Conservation (phyloP, 805 yeast genomes). For the Ogataea philodendri region DNA sequence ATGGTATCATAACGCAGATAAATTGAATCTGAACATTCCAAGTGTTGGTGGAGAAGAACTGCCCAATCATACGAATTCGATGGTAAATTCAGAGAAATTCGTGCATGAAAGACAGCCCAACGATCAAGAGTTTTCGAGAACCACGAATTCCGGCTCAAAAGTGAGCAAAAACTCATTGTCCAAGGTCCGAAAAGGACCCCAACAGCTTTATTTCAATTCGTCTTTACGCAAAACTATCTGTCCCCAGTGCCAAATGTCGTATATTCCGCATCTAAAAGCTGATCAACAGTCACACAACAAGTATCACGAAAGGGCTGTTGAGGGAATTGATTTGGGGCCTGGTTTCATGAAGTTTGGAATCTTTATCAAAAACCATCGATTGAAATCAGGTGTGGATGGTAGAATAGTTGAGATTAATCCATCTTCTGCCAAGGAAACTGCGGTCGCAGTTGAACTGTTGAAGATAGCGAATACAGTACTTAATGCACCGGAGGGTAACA, state of each 20-base stretch:
- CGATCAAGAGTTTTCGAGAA: too few species aligned
- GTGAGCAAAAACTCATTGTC: too few species aligned
- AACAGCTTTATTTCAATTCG: conserved; percentile 24
- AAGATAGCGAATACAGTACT: conserved; percentile 57
- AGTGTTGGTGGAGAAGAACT: too few species aligned
- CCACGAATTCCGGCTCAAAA: too few species aligned
- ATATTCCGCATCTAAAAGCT: conserved; percentile 36
- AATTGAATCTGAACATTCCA: too few species aligned
- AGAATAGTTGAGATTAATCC: conserved; percentile 38
- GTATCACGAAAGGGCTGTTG: conserved; percentile 48
- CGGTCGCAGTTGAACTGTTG: conserved; percentile 41
- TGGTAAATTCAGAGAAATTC: too few species aligned
- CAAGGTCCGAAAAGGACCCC: too few species aligned
- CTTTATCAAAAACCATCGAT: conserved; percentile 5
- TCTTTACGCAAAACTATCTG: conserved; percentile 36
- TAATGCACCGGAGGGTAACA: conserved; percentile 47
- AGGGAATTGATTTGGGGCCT: conserved; percentile 19
- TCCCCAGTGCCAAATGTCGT: conserved; percentile 53
- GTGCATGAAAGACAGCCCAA: too few species aligned
- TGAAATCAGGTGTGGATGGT: conserved; percentile 11
- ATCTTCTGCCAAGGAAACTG: conserved; percentile 31
- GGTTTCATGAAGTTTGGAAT: conserved; percentile 10
- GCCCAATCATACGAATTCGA: too few species aligned
- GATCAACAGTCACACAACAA: conserved; percentile 49
- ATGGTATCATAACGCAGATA: too few species aligned